Evolutionary conservation across 169 alveolate genomes (phyloP).

Genomic region (Plasmodium gonderi): DNA sequence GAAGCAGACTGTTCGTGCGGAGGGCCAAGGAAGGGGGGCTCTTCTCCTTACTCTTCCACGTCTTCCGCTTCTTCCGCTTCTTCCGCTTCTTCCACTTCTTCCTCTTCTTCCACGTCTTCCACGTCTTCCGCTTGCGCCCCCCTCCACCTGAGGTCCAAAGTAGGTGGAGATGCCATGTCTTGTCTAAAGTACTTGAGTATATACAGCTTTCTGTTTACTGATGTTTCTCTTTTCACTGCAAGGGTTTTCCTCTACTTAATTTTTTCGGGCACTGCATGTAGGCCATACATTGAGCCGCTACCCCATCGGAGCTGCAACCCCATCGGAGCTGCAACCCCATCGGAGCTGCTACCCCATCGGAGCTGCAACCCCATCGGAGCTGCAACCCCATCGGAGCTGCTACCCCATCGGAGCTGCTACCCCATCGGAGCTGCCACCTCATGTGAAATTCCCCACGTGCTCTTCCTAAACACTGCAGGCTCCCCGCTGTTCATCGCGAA

Average conservation of each 20-base stretch:
- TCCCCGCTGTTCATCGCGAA: constrained; percentile 11
- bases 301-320: not conserved
- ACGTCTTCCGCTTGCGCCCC: not conserved
- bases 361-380: not conserved
- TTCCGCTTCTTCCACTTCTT: not conserved
- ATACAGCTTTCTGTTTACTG: constrained; percentile 48
- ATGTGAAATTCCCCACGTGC: not conserved
- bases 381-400: not conserved
- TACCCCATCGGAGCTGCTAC: not conserved
- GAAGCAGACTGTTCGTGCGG: no score
- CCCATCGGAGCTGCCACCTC: not conserved
- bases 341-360: not conserved
- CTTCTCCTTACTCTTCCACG: no score
- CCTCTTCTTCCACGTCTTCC: not conserved
- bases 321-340: not conserved
- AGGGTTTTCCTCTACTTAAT: constrained; percentile 2
- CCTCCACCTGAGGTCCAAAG: constrained; percentile 7
- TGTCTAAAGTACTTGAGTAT: constrained; percentile 56
- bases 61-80: not conserved
- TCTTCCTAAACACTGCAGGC: not conserved
- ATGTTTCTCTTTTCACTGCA: constrained; percentile 20
- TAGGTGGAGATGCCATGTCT: constrained; percentile 70
- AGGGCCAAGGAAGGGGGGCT: no score
- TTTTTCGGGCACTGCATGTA: constrained; percentile 14
- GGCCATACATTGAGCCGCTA: not conserved